A percentile compares a stretch with the other conserved stretches of the same genome.
phyloP scores from a whole-genome alignment of 805 yeast species.

The Kuraishia cidri region DNA sequence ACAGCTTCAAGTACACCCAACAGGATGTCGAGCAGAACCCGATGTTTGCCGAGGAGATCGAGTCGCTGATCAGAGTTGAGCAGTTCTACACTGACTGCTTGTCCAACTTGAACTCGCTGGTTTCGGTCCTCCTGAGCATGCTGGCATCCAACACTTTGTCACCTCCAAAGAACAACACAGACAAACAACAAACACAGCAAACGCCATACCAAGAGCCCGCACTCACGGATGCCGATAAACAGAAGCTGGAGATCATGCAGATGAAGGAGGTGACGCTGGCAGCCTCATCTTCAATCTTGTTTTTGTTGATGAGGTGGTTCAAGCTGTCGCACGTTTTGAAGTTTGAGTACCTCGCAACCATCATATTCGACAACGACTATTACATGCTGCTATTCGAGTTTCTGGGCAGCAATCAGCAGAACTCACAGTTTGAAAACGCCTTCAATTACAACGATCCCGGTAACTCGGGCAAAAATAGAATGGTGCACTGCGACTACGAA shows the following conservation, averaged over 20 bases:
- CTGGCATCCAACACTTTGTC: slow-evolving; percentile 40
- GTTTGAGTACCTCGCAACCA: slow-evolving; percentile 60
- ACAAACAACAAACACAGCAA: slow-evolving; percentile 4
- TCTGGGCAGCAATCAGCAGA: slow-evolving; percentile 18
- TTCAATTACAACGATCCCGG: slow-evolving; percentile 8
- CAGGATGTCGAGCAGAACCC: slow-evolving; percentile 24
- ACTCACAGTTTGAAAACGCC: slow-evolving; percentile 12
- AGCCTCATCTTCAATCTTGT: slow-evolving; percentile 44
- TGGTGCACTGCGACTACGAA: slow-evolving; percentile 21
- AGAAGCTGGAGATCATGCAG: slow-evolving; percentile 44
- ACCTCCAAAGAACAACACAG: slow-evolving; percentile 3
- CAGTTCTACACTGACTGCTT: slow-evolving; percentile 43
- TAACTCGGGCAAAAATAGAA: slow-evolving; percentile 1
- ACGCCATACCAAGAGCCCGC: slow-evolving; percentile 8
- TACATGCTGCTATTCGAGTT: slow-evolving; percentile 26
- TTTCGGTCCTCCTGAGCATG: slow-evolving; percentile 54
- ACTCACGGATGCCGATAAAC: slow-evolving; percentile 15
- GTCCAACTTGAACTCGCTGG: slow-evolving; percentile 52
- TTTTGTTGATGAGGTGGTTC: slow-evolving; percentile 64
- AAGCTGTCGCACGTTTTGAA: slow-evolving; percentile 71
- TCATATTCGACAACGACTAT: slow-evolving; percentile 68
- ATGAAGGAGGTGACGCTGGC: slow-evolving; percentile 58
- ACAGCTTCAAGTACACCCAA: slow-evolving; percentile 11
- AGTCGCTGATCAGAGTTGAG: slow-evolving; percentile 48
- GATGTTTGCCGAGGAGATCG: slow-evolving; percentile 22